phyloP scores from a whole-genome alignment of 495 filamentous ascomycete species.

The Aspergillus sclerotioniger region DNA sequence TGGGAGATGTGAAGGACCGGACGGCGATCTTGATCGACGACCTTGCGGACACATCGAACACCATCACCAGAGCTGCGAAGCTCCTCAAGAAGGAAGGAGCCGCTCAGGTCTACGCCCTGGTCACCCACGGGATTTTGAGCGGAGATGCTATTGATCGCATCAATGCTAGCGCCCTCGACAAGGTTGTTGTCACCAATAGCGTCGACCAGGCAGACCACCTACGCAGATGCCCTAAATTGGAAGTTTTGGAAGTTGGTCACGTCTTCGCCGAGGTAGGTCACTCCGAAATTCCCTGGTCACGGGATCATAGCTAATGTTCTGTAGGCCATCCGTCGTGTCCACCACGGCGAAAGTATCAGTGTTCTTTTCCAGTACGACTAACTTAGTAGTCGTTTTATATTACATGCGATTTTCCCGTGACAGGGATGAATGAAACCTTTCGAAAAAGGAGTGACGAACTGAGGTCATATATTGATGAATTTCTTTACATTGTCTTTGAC shows the following conservation, averaged over 20 bases:
- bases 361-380: constrained; percentile 90
- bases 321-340: constrained; percentile 91
- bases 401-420: constrained; percentile 8
- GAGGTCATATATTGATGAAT: constrained; percentile 10
- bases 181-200: constrained; percentile 90
- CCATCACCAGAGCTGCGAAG: constrained; percentile 95
- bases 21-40: constrained; percentile 92
- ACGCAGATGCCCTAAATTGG: constrained; percentile 75
- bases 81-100: constrained; percentile 93
- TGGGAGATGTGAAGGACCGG: constrained; percentile 79
- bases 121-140: constrained; percentile 92
- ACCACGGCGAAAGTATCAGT: constrained; percentile 97
- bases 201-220: constrained; percentile 85
- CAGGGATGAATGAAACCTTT: constrained; percentile 8
- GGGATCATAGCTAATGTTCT: constrained; percentile 13
- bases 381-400: constrained; percentile 14
- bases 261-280: constrained; percentile 83
- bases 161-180: constrained; percentile 85
- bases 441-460: constrained; percentile 23
- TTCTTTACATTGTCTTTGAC: constrained; percentile 18
- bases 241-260: constrained; percentile 85
- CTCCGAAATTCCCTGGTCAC: constrained; percentile 13
- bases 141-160: constrained; percentile 94
- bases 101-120: constrained; percentile 77
- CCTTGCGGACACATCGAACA: constrained; percentile 92